Evolutionary conservation across 805 yeast genomes (phyloP), one percentile per base, ranked within the genome.

Genomic region (Sugiyamaella smithiae): DNA sequence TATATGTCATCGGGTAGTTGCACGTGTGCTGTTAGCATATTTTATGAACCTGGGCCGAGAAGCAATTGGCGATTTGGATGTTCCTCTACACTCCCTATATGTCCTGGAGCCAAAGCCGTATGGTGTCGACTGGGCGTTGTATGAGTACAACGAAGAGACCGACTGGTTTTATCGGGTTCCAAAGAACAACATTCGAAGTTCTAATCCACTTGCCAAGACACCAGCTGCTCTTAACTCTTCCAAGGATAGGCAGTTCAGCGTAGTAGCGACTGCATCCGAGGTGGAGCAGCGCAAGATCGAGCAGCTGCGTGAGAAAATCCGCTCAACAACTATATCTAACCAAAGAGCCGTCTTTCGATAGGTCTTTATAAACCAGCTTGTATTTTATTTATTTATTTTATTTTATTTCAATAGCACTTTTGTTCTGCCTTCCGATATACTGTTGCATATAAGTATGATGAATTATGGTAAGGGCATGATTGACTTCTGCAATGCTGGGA

Each of bases 91-190:
- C 62, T 86, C 96, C 6, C 81, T 91, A 7, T 91, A 90, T 64
- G 79, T 91, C 50, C 75, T 91, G 52, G 97, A 91, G 62, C 89
- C 91, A 43, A 88, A 87, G 65, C 97, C 98, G 0, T 91, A 88
- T 66, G 98, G 98, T 1, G 95, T 95, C 1, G 95, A 88, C 52
- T 91, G 96, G 88, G 78, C 85, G 11, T 73, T 90, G 64, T 91
- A 84, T 67, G 96, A 89, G 64, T 91, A 84, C 68, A 85, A 87
- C 59, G 97, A 90, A 57, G 68, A 67, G 2, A 67, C 75, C 35
- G 90, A 89, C 63, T 81, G 88, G 84, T 91, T 91, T 68, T 76
- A 71, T 47, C 80, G 85, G 59, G 83, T 88, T 12, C 61, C 66
- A 17, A 60, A 63, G 49, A 68, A 64, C 31, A 61, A 56, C 11